Evolutionary conservation across 1,284 basidiomycete species (phyloP), one percentile per base, ranked within the genome.

Genomic region (Heterobasidion irregulare): DNA sequence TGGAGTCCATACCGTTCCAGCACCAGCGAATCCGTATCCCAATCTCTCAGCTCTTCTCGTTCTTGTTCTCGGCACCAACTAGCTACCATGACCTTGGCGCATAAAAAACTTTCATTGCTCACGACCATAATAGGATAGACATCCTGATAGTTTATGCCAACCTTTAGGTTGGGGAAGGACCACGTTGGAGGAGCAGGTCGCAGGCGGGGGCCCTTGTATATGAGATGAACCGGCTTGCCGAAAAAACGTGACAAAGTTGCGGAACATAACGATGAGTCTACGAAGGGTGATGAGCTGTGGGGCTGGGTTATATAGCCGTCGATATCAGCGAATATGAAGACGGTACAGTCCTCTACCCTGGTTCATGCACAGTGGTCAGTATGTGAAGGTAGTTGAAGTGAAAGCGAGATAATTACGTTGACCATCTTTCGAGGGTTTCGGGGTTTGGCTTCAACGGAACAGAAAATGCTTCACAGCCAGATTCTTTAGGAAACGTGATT

Each of bases 111-210:
- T 69, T 89, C 87, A 62, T 82, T 77, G 36, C 82, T 84, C 19
- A 84, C 70, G 12, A 89, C 62, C 41, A 88, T 68, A 52, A 89
- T 63, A 0, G 87, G 87, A 63, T 80, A 89, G 52, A 79, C 83
- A 62, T 91, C 88, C 65, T 89, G 87, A 66, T 80, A 90, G 55
- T 75, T 69, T 4, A 79, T 70, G 15, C 72, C 76, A 13, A 78
- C 80, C 38, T 78, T 70, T 45, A 89, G 70, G 13, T 75, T 64
- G 0, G 86, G 84, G 62, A 82, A 84, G 12, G 71, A 69, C 6
- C 58, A 46, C 1, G 85, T 86, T 6, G 81, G 72, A 15, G 68
- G 70, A 58, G 79, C 78, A 1, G 58, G 57, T 8, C 87, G 80
- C 32, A 74, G 72, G 9, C 72, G 68, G 0, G 79, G 78, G 9